Conservation (phyloP, 805 yeast species). For the Groenewaldozyma salmanticensis region DNA sequence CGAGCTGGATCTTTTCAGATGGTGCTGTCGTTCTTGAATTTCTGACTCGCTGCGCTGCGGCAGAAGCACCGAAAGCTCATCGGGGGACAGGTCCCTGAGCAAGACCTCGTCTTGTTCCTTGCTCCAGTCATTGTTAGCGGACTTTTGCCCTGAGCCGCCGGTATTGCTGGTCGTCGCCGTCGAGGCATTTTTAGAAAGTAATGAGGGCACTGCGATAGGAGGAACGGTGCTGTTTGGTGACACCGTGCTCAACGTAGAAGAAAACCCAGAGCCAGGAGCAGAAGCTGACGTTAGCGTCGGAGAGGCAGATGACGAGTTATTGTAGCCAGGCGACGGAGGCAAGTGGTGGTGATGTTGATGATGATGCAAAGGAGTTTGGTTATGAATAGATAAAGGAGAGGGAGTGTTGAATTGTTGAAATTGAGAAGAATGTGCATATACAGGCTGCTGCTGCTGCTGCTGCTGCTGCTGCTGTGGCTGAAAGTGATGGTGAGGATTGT, state of each 20-base stretch:
- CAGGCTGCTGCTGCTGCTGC: neutral
- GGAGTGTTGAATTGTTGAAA: neutral
- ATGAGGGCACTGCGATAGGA: conserved; percentile 6
- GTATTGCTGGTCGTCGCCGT: neutral
- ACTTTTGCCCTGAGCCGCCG: neutral
- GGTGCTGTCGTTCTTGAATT: conserved; percentile 29
- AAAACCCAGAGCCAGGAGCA: neutral
- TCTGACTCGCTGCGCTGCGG: conserved; percentile 70
- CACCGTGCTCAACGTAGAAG: conserved; percentile 5
- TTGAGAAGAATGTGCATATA: too few species aligned
- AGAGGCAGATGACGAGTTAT: too few species aligned
- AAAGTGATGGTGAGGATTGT: neutral
- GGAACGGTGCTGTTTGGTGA: conserved; percentile 11
- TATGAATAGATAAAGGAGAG: too few species aligned
- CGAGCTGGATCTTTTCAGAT: too few species aligned
- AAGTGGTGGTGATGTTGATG: too few species aligned
- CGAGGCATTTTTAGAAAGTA: conserved; percentile 6
- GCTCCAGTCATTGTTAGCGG: conserved; percentile 29
- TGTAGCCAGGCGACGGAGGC: too few species aligned
- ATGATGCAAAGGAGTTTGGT: too few species aligned
- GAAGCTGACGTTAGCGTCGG: neutral
- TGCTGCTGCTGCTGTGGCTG: conserved; percentile 1
- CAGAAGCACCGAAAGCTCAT: conserved; percentile 62
- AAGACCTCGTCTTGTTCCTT: conserved; percentile 65
- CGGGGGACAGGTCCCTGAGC: conserved; percentile 50